These are phyloP conservation scores for Talaromyces sp. DNA, from an alignment of 2,329 filamentous ascomycete genomes.

Conservation along the genomic window DNA sequence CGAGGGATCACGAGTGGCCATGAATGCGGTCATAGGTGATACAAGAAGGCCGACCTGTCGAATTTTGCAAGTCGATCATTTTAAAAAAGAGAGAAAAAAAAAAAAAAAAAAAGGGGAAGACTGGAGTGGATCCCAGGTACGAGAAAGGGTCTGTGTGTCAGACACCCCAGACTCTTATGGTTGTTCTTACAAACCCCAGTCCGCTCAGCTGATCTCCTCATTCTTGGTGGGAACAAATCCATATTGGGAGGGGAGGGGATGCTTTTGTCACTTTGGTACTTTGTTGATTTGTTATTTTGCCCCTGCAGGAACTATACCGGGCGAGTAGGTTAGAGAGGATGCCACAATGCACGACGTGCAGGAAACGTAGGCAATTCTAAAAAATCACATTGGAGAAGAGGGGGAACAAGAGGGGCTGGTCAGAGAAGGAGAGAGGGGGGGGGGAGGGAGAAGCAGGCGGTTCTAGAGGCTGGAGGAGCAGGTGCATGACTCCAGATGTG, in stretches of 20 bases:
- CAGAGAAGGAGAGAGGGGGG: neutral
- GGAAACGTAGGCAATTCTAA: neutral
- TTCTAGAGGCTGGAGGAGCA: no score
- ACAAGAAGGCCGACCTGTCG: conserved; percentile 8
- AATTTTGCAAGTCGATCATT: conserved; percentile 5
- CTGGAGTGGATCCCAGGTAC: conserved; percentile 6
- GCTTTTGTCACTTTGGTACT: neutral
- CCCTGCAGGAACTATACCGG: conserved; percentile 1
- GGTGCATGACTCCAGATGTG: neutral
- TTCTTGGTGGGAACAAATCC: neutral
- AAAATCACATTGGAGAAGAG: neutral
- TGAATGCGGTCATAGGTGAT: neutral
- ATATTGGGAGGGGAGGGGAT: no score
- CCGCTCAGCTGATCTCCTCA: neutral
- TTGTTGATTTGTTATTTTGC: neutral
- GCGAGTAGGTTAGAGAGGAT: neutral
- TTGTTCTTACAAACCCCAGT: neutral
- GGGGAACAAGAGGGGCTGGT: neutral
- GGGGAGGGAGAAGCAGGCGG: neutral
- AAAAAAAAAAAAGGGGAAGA: neutral
- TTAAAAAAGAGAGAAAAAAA: neutral
- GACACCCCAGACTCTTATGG: neutral
- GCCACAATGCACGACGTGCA: conserved; percentile 2
- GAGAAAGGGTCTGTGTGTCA: conserved; percentile 2
- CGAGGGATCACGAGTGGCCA: no score